These are phyloP conservation scores for Exophiala lecanii-corni DNA, from an alignment of 2,329 filamentous ascomycete species.

Conservation along the genomic window DNA sequence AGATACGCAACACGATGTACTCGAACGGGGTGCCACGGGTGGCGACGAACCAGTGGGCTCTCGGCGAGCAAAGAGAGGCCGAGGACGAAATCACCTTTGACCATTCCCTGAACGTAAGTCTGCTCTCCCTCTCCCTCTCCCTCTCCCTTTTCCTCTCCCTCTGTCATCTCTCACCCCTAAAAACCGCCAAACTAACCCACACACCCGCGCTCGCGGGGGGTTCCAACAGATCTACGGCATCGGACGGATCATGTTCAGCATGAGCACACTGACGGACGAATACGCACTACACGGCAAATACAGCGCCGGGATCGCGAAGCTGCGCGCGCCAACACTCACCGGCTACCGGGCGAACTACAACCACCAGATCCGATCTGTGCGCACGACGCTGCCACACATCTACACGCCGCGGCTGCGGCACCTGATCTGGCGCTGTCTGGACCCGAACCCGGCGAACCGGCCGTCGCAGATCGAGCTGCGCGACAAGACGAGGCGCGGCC, in stretches of 20 bases:
- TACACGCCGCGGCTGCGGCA: slow-evolving; percentile 16
- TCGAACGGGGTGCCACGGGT: not conserved
- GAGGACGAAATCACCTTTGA: not conserved
- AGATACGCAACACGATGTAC: slow-evolving; percentile 3
- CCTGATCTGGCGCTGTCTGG: slow-evolving; percentile 14
- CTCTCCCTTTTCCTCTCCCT: not conserved
- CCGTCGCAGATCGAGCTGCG: slow-evolving; percentile 17
- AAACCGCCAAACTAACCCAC: too few species aligned
- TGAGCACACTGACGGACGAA: not conserved
- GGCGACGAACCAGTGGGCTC: too few species aligned
- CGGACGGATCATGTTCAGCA: not conserved
- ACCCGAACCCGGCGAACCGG: slow-evolving; percentile 15
- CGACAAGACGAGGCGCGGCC: slow-evolving; percentile 9
- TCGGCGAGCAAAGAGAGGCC: not conserved
- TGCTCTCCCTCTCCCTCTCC: too few species aligned
- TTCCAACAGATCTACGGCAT: slow-evolving; percentile 2
- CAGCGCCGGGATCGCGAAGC: not conserved
- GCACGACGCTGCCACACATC: slow-evolving; percentile 5
- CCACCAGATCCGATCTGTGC: slow-evolving; percentile 15
- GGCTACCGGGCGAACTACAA: slow-evolving; percentile 10
- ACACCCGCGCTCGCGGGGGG: too few species aligned
- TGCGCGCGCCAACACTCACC: slow-evolving; percentile 4
- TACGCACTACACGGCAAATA: not conserved
- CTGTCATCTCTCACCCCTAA: too few species aligned
- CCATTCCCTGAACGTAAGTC: not conserved